These are phyloP conservation scores for Diaporthe destruens DNA, from an alignment of 2,329 filamentous ascomycete genomes.

Conservation along the genomic window DNA sequence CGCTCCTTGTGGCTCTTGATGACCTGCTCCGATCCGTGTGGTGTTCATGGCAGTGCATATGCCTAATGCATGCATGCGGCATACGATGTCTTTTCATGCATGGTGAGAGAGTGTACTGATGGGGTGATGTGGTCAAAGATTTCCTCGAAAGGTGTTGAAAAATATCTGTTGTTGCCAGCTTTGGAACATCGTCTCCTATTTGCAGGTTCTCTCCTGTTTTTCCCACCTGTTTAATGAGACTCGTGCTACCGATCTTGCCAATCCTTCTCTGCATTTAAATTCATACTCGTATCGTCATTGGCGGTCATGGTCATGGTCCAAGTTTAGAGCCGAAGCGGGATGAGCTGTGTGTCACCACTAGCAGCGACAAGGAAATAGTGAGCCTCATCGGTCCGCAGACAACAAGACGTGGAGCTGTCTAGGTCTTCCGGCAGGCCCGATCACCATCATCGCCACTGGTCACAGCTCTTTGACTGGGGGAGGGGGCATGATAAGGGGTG, in stretches of 20 bases:
- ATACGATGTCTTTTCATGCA: not conserved
- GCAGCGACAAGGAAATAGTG: slow-evolving; percentile 24
- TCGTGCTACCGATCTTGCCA: slow-evolving; percentile 13
- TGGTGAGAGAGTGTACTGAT: not conserved
- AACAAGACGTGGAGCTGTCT: not conserved
- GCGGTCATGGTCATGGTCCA: slow-evolving; percentile 9
- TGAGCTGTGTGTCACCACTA: slow-evolving; percentile 29
- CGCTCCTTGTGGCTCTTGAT: slow-evolving; percentile 15
- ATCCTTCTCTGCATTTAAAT: not conserved
- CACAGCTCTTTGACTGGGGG: not conserved
- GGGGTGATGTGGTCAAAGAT: not conserved
- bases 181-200: slow-evolving; percentile 6
- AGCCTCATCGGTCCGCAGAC: slow-evolving; percentile 14
- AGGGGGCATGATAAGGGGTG: not conserved
- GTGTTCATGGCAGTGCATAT: not conserved
- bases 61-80: slow-evolving; percentile 8
- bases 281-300: slow-evolving; percentile 29
- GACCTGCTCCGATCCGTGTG: not conserved
- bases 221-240: slow-evolving; percentile 10
- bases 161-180: not conserved
- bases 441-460: not conserved
- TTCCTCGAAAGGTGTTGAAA: slow-evolving; percentile 10
- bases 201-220: not conserved
- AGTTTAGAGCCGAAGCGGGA: slow-evolving; percentile 8
- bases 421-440: not conserved